phyloP scores from a whole-genome alignment of 352 stramenopile species.

The Phytopythium boreale region DNA sequence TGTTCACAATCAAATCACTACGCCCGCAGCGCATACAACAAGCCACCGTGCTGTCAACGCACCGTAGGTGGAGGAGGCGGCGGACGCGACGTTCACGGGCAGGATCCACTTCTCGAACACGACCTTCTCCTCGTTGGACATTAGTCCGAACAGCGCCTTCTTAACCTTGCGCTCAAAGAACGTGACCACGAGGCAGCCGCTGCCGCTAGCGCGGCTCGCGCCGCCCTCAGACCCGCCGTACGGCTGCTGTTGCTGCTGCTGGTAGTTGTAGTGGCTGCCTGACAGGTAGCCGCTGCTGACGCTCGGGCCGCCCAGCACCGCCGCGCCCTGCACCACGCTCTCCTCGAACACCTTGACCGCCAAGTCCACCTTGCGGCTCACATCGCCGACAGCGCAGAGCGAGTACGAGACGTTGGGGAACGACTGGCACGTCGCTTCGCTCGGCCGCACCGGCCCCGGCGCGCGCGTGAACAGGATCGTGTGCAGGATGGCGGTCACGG shows the following conservation, averaged over 20 bases:
- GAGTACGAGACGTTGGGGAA: constrained; percentile 80
- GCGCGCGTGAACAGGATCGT: constrained; percentile 81
- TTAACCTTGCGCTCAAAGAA: constrained; percentile 85
- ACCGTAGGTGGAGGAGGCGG: constrained; percentile 41
- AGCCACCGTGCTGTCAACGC: neutral
- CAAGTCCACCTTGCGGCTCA: constrained; percentile 75
- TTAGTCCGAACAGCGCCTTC: constrained; percentile 79
- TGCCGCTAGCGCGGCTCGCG: constrained; percentile 22
- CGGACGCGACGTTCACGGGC: constrained; percentile 54
- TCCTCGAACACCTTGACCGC: constrained; percentile 65
- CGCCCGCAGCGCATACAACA: too few relatives aligned
- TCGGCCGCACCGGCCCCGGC: constrained; percentile 65
- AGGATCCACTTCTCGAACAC: constrained; percentile 86
- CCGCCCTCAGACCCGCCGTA: constrained; percentile 24
- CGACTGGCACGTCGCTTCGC: constrained; percentile 68
- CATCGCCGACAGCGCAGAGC: constrained; percentile 71
- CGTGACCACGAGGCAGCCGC: constrained; percentile 56
- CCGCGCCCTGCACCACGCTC: constrained; percentile 15
- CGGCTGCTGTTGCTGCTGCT: constrained; percentile 9
- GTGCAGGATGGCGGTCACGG: constrained; percentile 66
- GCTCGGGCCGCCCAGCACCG: constrained; percentile 1
- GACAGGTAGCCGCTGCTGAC: constrained; percentile 14
- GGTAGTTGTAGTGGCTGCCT: constrained; percentile 6
- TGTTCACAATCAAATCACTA: constrained; percentile 1
- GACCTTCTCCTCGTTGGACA: constrained; percentile 84